Evolutionary conservation across 352 stramenopile species (phyloP).

Genomic region (Peronosclerospora sorghi): DNA sequence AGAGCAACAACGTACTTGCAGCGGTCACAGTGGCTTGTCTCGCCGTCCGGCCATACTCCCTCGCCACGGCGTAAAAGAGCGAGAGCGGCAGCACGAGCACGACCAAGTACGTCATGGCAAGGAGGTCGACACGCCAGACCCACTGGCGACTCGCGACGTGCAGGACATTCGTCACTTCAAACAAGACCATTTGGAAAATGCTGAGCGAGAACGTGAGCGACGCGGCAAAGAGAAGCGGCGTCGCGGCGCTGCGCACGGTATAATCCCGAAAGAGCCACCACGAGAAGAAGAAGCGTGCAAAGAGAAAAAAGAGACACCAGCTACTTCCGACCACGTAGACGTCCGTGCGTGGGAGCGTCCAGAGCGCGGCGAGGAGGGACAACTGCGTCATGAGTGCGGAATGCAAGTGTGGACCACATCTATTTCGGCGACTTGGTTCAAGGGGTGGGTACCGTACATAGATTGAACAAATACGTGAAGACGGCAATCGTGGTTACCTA

Average conservation of each 20-base stretch:
- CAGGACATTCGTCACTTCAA: constrained; percentile 69
- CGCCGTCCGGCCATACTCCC: constrained; percentile 38
- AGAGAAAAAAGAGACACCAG: constrained; percentile 50
- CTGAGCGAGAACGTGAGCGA: constrained; percentile 71
- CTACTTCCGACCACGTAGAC: constrained; percentile 20
- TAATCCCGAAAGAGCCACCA: constrained; percentile 82
- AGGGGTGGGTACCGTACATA: too few relatives aligned
- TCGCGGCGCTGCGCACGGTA: constrained; percentile 42
- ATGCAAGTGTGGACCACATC: too few relatives aligned
- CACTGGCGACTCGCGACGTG: constrained; percentile 48
- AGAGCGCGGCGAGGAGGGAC: constrained; percentile 6
- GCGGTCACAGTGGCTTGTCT: constrained; percentile 17
- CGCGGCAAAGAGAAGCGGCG: constrained; percentile 59
- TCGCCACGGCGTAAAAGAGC: constrained; percentile 64
- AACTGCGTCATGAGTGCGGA: neutral
- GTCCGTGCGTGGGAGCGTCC: constrained; percentile 23
- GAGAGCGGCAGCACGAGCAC: constrained; percentile 64
- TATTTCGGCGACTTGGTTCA: too few relatives aligned
- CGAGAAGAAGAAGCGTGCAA: constrained; percentile 72
- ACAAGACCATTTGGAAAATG: constrained; percentile 74
- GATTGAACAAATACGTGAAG: too few relatives aligned
- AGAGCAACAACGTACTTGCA: constrained; percentile 24
- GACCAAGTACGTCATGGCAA: constrained; percentile 67
- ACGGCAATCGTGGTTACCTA: too few relatives aligned
- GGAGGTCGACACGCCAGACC: constrained; percentile 65